A percentile compares a stretch with the other conserved stretches of the same genome.
phyloP scores from a whole-genome alignment of 371 early-diverging fungal species.

The Saksenaea oblongispora region DNA sequence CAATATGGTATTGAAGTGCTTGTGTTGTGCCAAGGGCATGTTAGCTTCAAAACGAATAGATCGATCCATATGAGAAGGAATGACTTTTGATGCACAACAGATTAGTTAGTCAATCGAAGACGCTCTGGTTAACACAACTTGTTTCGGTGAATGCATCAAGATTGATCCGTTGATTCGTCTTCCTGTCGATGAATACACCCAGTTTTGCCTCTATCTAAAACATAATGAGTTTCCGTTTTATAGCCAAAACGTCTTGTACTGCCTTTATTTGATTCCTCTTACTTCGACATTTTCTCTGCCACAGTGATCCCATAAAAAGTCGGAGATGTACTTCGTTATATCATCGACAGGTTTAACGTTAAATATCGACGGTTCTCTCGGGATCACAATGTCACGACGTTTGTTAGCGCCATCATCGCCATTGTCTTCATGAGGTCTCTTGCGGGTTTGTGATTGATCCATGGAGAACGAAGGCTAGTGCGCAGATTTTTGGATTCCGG shows the following conservation, averaged over 20 bases:
- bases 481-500: too few species aligned
- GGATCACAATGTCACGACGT: neutral
- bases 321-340: slow-evolving; percentile 58
- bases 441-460: neutral
- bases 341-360: slow-evolving; percentile 55
- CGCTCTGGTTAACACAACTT: slow-evolving; percentile 33
- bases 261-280: slow-evolving; percentile 6
- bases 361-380: slow-evolving; percentile 40
- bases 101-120: neutral
- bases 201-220: slow-evolving; percentile 83
- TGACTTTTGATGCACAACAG: slow-evolving; percentile 5
- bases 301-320: slow-evolving; percentile 61
- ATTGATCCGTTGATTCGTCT: slow-evolving; percentile 54
- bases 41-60: slow-evolving; percentile 65
- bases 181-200: slow-evolving; percentile 70
- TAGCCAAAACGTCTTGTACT: neutral
- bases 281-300: slow-evolving; percentile 64
- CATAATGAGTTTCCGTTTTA: neutral
- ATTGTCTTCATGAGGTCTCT: neutral
- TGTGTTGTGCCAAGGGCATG: slow-evolving; percentile 72
- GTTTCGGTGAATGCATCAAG: slow-evolving; percentile 70
- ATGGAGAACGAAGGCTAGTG: too few species aligned
- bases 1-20: slow-evolving; percentile 63
- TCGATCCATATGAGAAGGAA: slow-evolving; percentile 14
- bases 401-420: neutral